These are phyloP conservation scores for Coleophoma crateriformis DNA, from an alignment of 2,329 filamentous ascomycete genomes.

Conservation along the genomic window DNA sequence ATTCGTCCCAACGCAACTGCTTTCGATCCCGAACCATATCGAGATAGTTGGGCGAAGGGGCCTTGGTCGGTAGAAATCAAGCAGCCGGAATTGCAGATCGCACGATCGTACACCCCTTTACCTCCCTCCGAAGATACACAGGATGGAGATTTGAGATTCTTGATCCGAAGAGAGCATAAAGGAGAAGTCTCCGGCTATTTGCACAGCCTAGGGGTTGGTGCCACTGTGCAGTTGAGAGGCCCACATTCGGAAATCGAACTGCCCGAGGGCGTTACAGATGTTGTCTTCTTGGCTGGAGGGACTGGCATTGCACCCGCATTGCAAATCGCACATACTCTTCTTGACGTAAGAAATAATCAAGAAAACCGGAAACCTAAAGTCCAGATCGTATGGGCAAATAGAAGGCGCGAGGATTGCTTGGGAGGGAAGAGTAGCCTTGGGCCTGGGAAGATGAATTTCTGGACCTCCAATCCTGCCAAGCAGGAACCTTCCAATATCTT, in stretches of 20 bases:
- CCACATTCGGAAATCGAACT: slow-evolving; percentile 66
- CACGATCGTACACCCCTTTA: slow-evolving; percentile 84
- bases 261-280: slow-evolving; percentile 40
- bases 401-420: slow-evolving; percentile 58
- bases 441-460: not conserved
- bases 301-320: slow-evolving; percentile 89
- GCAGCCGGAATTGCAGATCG: slow-evolving; percentile 90
- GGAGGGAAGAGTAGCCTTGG: slow-evolving; percentile 48
- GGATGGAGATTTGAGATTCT: slow-evolving; percentile 54
- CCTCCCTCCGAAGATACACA: slow-evolving; percentile 41
- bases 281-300: slow-evolving; percentile 86
- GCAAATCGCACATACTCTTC: slow-evolving; percentile 65
- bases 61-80: slow-evolving; percentile 91
- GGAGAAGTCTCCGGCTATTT: slow-evolving; percentile 88
- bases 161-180: slow-evolving; percentile 70
- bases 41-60: slow-evolving; percentile 51
- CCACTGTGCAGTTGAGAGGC: slow-evolving; percentile 70
- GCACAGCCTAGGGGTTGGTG: slow-evolving; percentile 54
- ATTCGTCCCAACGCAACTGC: slow-evolving; percentile 36
- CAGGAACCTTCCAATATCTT: slow-evolving; percentile 38
- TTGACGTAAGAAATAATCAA: slow-evolving; percentile 29
- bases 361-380: slow-evolving; percentile 40
- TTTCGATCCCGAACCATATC: slow-evolving; percentile 26
- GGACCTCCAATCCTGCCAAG: not conserved
- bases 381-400: slow-evolving; percentile 78